These are phyloP conservation scores for Chalciporus sp. DNA, from an alignment of 1,284 basidiomycete species.

Conservation along the genomic window DNA sequence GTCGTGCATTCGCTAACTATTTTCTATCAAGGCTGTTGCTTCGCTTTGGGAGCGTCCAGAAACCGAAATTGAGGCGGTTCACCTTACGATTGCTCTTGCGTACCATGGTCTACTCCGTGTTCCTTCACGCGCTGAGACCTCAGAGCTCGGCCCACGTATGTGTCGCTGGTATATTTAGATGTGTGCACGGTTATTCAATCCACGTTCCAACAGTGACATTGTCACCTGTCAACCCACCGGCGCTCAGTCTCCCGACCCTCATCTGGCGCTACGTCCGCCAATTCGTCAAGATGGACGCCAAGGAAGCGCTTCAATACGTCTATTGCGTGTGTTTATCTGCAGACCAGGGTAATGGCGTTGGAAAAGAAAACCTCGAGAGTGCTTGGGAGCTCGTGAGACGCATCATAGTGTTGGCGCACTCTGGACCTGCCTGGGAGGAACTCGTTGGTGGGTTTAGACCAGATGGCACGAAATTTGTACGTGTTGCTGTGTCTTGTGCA, in stretches of 20 bases:
- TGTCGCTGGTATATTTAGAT: conserved; percentile 15
- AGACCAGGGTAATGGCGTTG: conserved; percentile 72
- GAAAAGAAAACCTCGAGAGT: conserved; percentile 81
- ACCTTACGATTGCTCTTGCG: conserved; percentile 88
- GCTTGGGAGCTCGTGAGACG: conserved; percentile 89
- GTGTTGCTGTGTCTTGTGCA: conserved; percentile 33
- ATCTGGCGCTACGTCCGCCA: conserved; percentile 93
- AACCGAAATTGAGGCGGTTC: conserved; percentile 92
- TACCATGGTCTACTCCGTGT: conserved; percentile 94
- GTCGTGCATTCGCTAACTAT: not conserved
- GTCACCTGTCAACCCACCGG: conserved; percentile 62
- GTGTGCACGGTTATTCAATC: not conserved
- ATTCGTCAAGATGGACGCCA: conserved; percentile 89
- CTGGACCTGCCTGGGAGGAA: conserved; percentile 84
- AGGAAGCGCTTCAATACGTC: conserved; percentile 94
- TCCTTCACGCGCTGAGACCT: conserved; percentile 75
- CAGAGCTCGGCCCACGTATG: conserved; percentile 82
- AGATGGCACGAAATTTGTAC: conserved; percentile 87
- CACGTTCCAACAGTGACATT: conserved; percentile 53
- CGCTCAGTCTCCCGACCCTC: conserved; percentile 83
- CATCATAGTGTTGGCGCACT: conserved; percentile 86
- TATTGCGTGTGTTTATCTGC: conserved; percentile 85
- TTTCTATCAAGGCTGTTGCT: conserved; percentile 57
- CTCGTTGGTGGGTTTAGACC: conserved; percentile 89
- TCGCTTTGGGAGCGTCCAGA: conserved; percentile 89